These are phyloP conservation scores for Monoraphidium neglectum DNA, from an alignment of 139 green algal genomes.

Conservation along the genomic window DNA sequence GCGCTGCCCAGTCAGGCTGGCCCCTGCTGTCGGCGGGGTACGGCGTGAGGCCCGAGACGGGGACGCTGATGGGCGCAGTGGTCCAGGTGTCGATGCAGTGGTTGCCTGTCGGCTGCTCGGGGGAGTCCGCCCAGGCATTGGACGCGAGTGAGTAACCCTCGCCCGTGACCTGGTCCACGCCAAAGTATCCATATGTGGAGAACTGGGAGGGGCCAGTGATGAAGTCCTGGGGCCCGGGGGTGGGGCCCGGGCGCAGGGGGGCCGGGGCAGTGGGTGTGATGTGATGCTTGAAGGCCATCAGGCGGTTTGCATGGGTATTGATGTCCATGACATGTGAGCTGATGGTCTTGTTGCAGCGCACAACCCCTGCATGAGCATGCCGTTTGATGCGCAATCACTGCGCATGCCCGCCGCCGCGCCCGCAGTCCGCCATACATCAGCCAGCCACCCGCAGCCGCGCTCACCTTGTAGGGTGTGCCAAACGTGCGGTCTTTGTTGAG, in stretches of 20 bases:
- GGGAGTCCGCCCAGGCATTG: background rate
- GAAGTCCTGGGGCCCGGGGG: too few species aligned
- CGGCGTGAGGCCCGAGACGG: conserved; percentile 11
- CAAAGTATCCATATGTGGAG: conserved; percentile 6
- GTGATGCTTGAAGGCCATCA: too few species aligned
- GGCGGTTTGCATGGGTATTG: too few species aligned
- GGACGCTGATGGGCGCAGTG: background rate
- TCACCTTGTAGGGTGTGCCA: conserved; percentile 18
- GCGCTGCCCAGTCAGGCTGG: conserved; percentile 9
- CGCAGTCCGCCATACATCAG: too few species aligned
- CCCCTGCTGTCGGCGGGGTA: background rate
- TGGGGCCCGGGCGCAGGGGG: too few species aligned
- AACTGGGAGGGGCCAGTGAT: background rate
- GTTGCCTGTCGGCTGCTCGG: background rate
- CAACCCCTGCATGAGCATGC: too few species aligned
- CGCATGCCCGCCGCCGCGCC: too few species aligned
- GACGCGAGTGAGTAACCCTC: conserved; percentile 1
- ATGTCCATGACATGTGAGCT: too few species aligned
- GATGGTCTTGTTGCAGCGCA: too few species aligned
- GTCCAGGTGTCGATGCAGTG: conserved; percentile 29
- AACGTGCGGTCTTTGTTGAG: conserved; percentile 8
- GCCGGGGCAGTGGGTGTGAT: too few species aligned
- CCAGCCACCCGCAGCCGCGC: background rate
- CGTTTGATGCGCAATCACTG: too few species aligned
- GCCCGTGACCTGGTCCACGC: conserved; percentile 10